Evolutionary conservation across 2,329 filamentous ascomycete species (phyloP).

Genomic region (Coniella vitis): DNA sequence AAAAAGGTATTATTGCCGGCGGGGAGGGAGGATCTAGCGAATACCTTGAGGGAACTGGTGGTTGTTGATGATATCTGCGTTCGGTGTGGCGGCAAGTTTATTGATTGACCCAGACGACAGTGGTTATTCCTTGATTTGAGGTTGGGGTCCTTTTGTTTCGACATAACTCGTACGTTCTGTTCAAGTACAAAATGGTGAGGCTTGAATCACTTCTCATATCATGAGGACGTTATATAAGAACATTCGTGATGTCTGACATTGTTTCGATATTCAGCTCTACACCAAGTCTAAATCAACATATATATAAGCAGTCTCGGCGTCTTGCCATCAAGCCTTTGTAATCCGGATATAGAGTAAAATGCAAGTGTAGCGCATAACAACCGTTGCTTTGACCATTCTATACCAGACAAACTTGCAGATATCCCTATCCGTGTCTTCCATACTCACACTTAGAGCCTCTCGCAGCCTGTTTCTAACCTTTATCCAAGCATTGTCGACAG

Average conservation of each 20-base stretch:
- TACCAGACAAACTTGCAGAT: too few relatives aligned
- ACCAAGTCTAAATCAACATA: background rate
- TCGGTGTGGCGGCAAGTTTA: conserved; percentile 30
- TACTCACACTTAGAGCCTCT: background rate
- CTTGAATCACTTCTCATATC: too few relatives aligned
- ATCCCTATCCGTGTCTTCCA: too few relatives aligned
- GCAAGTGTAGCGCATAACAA: background rate
- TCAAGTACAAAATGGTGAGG: too few relatives aligned
- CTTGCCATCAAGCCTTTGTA: background rate
- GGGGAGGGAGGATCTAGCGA: conserved; percentile 15
- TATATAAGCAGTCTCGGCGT: background rate
- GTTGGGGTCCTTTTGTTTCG: background rate
- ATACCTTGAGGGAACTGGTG: conserved; percentile 17
- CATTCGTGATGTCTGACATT: too few relatives aligned
- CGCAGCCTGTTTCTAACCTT: too few relatives aligned
- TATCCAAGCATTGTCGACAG: too few relatives aligned
- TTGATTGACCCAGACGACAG: conserved; percentile 19
- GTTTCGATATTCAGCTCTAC: background rate
- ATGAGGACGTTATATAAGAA: too few relatives aligned
- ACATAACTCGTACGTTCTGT: too few relatives aligned
- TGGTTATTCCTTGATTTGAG: background rate
- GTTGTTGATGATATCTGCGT: conserved; percentile 23
- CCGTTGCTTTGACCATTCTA: too few relatives aligned
- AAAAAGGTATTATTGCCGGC: conserved; percentile 20
- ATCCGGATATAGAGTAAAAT: background rate